Evolutionary conservation across 2,329 filamentous ascomycete species (phyloP), one percentile per base, ranked within the genome.

Genomic region (Colletotrichum eleusines): DNA sequence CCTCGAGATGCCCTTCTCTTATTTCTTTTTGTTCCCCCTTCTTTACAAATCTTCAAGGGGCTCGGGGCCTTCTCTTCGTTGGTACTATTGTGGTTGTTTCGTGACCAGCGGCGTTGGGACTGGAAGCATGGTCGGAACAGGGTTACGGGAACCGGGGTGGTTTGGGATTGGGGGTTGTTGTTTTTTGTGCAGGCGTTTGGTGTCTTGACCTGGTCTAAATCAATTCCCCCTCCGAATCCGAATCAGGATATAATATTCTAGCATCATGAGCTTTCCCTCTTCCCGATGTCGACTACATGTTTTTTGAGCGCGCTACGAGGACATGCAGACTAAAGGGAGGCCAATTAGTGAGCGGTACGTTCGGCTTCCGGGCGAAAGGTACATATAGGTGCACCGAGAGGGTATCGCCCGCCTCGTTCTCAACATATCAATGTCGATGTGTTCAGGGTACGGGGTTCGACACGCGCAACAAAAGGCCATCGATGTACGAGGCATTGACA

Each of bases 151-250:
- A 60, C 50, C n/a, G 44, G 28, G 26, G 16, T 53, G 53, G 31
- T 23, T 23, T 59, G 68, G 51, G 26, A 38, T 42, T 18, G 26
- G 7, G 38, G 18, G 58, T 31, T 35, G 11, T 38, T 11, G 5
- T 40, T 16, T n/a, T 68, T 57, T 63, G 46, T 23, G 16, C 42
- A 26, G 68, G 68, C 59, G 68, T 68, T 40, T 63, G 64, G 54
- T 59, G 54, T 66, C 23, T 40, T 53, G 12, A n/a, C 23, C 33
- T n/a, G 54, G 31, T 35, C 38, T 38, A 28, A 55, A 60, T 42
- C 54, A 33, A 6, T 33, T 50, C n/a, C 40, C 42, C 33, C 40
- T 33, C 7, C 31, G 40, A 33, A 28, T 60, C 63, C 60, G 23
- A 60, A 51, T 66, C 54, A 28, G 42, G 63, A 66, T n/a, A 35